Conservation (phyloP, 2,329 filamentous ascomycete species). For the Drechslerella dactyloides region DNA sequence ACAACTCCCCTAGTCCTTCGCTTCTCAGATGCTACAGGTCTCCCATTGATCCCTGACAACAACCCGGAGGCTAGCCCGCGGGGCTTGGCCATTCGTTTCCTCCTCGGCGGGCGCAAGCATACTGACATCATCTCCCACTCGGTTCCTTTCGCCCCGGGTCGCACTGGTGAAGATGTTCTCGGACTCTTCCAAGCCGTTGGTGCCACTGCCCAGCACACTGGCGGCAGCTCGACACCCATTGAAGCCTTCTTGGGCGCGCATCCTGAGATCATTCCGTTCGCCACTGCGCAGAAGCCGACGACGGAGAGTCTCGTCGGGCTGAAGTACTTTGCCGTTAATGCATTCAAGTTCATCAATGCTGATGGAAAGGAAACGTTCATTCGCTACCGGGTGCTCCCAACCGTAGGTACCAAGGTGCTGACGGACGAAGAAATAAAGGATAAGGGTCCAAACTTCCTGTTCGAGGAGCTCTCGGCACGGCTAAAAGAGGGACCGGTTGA, state of each 20-base stretch:
- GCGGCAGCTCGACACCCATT: constrained; percentile 53
- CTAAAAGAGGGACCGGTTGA: constrained; percentile 58
- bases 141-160: constrained; percentile 63
- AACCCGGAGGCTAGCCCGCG: constrained; percentile 62
- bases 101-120: constrained; percentile 61
- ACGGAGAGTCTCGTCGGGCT: constrained; percentile 63
- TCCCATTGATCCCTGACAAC: constrained; percentile 63
- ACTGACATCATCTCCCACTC: constrained; percentile 66
- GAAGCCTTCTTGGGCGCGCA: constrained; percentile 61
- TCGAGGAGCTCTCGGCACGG: constrained; percentile 61
- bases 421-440: constrained; percentile 57
- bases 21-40: constrained; percentile 64
- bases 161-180: constrained; percentile 63
- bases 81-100: constrained; percentile 63
- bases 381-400: constrained; percentile 63
- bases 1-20: constrained; percentile 62
- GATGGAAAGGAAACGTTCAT: constrained; percentile 61
- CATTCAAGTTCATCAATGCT: constrained; percentile 60
- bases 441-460: constrained; percentile 61
- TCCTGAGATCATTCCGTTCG: constrained; percentile 62
- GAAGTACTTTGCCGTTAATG: constrained; percentile 62
- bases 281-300: constrained; percentile 62
- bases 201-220: constrained; percentile 15
- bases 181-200: constrained; percentile 20
- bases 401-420: constrained; percentile 59